These are phyloP conservation scores for Mycena crocata DNA, from an alignment of 768 basidiomycete species.

Conservation along the genomic window DNA sequence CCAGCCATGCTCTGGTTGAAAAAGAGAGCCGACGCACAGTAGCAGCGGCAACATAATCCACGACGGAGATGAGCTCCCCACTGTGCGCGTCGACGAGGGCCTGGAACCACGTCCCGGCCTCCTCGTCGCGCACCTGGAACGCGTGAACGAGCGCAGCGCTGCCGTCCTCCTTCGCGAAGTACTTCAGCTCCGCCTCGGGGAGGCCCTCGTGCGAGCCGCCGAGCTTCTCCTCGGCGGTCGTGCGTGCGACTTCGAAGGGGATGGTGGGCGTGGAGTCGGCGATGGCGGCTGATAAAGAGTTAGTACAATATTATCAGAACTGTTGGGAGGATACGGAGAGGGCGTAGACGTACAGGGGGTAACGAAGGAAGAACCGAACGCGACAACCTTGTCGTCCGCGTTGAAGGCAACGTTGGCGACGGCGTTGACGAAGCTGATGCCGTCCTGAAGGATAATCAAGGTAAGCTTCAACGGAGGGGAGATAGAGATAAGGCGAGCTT, in stretches of 20 bases:
- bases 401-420: slow-evolving; percentile 37
- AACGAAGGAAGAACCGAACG: slow-evolving; percentile 32
- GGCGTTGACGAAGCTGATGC: slow-evolving; percentile 45
- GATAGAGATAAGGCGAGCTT: no score
- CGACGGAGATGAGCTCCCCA: slow-evolving; percentile 46
- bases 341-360: slow-evolving; percentile 35
- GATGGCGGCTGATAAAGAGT: not conserved
- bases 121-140: slow-evolving; percentile 31
- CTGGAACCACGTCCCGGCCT: slow-evolving; percentile 54
- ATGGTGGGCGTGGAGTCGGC: not conserved
- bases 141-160: slow-evolving; percentile 45
- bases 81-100: slow-evolving; percentile 59
- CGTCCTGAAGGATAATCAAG: slow-evolving; percentile 40
- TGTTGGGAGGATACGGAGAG: not conserved
- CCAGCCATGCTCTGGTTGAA: no score
- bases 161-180: slow-evolving; percentile 44
- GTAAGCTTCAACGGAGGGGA: no score
- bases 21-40: no score
- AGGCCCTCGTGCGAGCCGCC: slow-evolving; percentile 35
- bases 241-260: not conserved
- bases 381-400: slow-evolving; percentile 32
- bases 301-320: no score
- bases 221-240: not conserved
- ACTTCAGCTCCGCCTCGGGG: slow-evolving; percentile 45
- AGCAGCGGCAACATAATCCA: slow-evolving; percentile 32